phyloP scores from a whole-genome alignment of 1,284 basidiomycete genomes.

The Psilocybe mexicana region DNA sequence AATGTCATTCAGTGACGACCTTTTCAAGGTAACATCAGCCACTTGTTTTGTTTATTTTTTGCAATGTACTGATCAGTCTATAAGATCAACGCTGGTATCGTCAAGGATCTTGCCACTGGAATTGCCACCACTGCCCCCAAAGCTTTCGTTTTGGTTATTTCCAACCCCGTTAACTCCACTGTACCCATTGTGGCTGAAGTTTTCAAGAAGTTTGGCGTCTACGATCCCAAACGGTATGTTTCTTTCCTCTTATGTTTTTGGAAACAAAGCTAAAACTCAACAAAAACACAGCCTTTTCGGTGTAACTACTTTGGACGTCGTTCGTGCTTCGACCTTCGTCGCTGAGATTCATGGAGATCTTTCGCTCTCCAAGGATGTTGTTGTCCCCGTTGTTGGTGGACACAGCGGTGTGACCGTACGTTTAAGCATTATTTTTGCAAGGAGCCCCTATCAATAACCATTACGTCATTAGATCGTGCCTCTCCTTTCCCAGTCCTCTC shows the following conservation, averaged over 20 bases:
- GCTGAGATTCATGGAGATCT: conserved; percentile 75
- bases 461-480: conserved; percentile 76
- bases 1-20: conserved; percentile 68
- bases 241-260: neutral
- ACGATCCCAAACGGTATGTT: conserved; percentile 82
- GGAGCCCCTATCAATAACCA: neutral
- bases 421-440: neutral
- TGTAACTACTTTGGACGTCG: conserved; percentile 97
- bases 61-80: conserved; percentile 4
- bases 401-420: conserved; percentile 91
- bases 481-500: conserved; percentile 88
- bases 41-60: neutral
- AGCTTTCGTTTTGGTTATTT: conserved; percentile 94
- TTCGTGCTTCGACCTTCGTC: conserved; percentile 95
- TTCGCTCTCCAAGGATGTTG: conserved; percentile 65
- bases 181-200: conserved; percentile 97
- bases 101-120: conserved; percentile 88
- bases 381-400: conserved; percentile 92
- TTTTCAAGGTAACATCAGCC: conserved; percentile 75
- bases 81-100: conserved; percentile 97
- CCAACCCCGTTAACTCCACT: conserved; percentile 96
- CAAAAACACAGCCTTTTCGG: conserved; percentile 78
- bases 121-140: conserved; percentile 87
- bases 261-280: neutral
- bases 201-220: conserved; percentile 90